phyloP scores from a whole-genome alignment of 1,284 basidiomycete genomes.

The Trichosporon sp. region DNA sequence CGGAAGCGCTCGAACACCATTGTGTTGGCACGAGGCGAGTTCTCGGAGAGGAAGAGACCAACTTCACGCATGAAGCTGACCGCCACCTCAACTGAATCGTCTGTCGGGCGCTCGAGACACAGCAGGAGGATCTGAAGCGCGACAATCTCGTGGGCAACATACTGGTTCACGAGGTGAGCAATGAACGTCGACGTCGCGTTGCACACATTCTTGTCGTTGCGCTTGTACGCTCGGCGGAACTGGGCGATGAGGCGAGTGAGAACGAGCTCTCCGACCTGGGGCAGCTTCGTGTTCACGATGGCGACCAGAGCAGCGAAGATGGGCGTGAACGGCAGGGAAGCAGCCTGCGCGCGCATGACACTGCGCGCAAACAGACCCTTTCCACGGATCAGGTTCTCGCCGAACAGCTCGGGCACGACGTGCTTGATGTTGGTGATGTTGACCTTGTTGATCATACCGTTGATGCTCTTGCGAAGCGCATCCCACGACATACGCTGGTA shows the following conservation, averaged over 20 bases:
- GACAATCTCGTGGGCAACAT: constrained; percentile 87
- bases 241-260: constrained; percentile 86
- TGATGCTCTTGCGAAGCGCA: constrained; percentile 93
- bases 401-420: constrained; percentile 88
- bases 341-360: constrained; percentile 95
- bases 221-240: constrained; percentile 89
- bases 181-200: constrained; percentile 93
- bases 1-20: constrained; percentile 94
- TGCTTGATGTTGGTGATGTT: constrained; percentile 95
- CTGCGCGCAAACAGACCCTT: constrained; percentile 84
- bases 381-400: constrained; percentile 86
- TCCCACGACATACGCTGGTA: constrained; percentile 98
- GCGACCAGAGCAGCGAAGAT: constrained; percentile 92
- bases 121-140: constrained; percentile 93
- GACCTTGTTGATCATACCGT: constrained; percentile 96
- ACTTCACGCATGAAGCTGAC: constrained; percentile 97
- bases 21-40: constrained; percentile 88
- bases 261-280: constrained; percentile 90
- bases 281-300: constrained; percentile 96
- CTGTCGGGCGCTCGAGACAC: constrained; percentile 89
- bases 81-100: constrained; percentile 97
- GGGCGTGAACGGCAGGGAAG: constrained; percentile 95
- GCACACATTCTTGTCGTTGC: constrained; percentile 94
- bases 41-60: constrained; percentile 89
- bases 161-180: constrained; percentile 94